Base-by-base conservation (phyloP, 805 yeast genomes). In the Yarrowia hollandica region DNA sequence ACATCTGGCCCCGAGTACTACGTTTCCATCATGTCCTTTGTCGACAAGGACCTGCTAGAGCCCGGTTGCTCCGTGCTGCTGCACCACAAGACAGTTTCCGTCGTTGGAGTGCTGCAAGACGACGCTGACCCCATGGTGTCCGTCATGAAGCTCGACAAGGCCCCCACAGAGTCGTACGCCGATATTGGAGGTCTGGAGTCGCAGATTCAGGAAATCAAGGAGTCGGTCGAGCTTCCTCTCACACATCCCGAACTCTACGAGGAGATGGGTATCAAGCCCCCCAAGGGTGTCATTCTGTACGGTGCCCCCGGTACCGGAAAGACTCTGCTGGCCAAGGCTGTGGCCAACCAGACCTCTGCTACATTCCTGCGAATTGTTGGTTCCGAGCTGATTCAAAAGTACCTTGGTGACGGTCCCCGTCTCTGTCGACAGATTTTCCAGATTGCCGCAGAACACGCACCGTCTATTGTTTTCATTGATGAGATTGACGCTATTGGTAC, bases 301-400 rank as follows among this genome's bases (percentile, higher is more conserved):
- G 98, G 98, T 69, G 95, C 97, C 0, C 98, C 98, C 31, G 98
- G 98, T 74, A 92, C 98, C 3, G 98, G 98, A 67, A 92, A 92
- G 73, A 92, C 98, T 0, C 77, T 92, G 61, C 79, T 92, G 66
- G 98, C 98, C 12, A 92, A 91, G 73, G 99, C 99, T 0, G 99
- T 94, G 48, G 99, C 99, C 3, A 92, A 94, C 73, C 97, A 94
- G 70, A 94, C 99, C 0, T 85, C 94, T 63, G 98, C 98, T 2
- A 90, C 97, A 3, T 94, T 94, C 67, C 78, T 94, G 70, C 84
- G 99, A 73, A 90, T 94, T 72, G 98, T 92, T 26, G 99, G 99
- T 21, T 88, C 97, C 1, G 99, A 94, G 74, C 82, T 94, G 69
- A 91, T 94, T 70, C 99, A 94, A 72, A 94, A 94, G 72, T 94